These are phyloP conservation scores for Backusella parvicylindrica DNA, from an alignment of 192 early-diverging fungal genomes.

Conservation along the genomic window DNA sequence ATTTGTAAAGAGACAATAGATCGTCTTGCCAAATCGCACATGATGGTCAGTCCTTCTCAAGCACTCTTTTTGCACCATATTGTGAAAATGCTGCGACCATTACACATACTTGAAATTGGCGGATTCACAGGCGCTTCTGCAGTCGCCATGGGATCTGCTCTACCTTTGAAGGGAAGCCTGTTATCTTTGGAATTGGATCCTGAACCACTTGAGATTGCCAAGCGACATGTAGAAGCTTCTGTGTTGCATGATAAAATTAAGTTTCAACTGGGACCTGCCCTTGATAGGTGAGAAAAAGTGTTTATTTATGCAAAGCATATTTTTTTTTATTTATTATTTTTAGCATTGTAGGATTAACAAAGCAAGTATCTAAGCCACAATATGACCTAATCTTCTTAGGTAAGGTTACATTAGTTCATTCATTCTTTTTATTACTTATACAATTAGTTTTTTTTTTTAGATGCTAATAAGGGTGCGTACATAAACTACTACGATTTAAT, in stretches of 20 bases:
- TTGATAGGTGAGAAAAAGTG: constrained; percentile 27
- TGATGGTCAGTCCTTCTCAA: constrained; percentile 47
- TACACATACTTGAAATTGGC: constrained; percentile 62
- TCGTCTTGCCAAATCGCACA: constrained; percentile 21
- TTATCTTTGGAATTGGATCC: constrained; percentile 54
- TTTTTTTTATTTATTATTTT: background rate
- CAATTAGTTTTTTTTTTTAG: constrained; percentile 20
- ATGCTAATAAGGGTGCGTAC: constrained; percentile 72
- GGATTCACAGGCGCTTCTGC: constrained; percentile 64
- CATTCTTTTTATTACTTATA: background rate
- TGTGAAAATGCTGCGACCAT: constrained; percentile 45
- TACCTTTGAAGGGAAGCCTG: constrained; percentile 35
- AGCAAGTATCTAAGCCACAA: background rate
- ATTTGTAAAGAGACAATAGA: constrained; percentile 4
- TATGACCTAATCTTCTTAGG: constrained; percentile 15
- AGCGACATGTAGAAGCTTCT: constrained; percentile 34
- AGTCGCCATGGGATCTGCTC: constrained; percentile 65
- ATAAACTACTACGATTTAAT: constrained; percentile 59
- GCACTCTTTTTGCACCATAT: constrained; percentile 49
- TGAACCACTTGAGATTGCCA: constrained; percentile 43
- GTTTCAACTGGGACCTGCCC: constrained; percentile 39
- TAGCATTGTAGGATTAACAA: background rate
- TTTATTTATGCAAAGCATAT: constrained; percentile 1
- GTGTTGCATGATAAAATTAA: constrained; percentile 37
- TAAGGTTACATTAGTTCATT: background rate